Evolutionary conservation across 1,284 basidiomycete genomes (phyloP).

Genomic region (Rhodotorula sp.): DNA sequence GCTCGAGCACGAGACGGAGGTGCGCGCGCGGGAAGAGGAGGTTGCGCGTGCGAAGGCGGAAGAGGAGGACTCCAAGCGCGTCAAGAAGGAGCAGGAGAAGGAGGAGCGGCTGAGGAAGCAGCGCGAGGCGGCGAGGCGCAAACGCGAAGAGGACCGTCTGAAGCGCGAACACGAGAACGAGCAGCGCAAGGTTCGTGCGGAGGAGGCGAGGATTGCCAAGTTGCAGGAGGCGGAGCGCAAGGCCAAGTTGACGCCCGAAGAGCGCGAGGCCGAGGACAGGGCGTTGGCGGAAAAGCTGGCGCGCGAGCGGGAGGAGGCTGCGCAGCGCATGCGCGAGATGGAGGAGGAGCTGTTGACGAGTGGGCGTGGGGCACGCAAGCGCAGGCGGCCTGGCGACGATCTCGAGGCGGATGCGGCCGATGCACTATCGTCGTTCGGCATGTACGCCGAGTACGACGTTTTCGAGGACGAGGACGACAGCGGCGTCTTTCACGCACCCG

Average conservation of each 20-base stretch:
- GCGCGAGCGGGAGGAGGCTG: slow-evolving; percentile 20
- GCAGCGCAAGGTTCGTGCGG: slow-evolving; percentile 20
- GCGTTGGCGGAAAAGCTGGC: slow-evolving; percentile 14
- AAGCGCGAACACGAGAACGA: slow-evolving; percentile 39
- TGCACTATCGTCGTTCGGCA: slow-evolving; percentile 6
- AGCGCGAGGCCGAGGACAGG: slow-evolving; percentile 34
- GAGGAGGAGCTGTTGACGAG: slow-evolving; percentile 27
- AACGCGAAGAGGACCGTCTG: not conserved
- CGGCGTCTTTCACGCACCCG: slow-evolving; percentile 5
- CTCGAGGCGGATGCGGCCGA: slow-evolving; percentile 21
- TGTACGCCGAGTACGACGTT: slow-evolving; percentile 30
- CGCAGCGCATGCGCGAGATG: slow-evolving; percentile 5
- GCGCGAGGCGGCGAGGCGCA: slow-evolving; percentile 32
- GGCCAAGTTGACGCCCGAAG: slow-evolving; percentile 33
- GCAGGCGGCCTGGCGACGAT: slow-evolving; percentile 10
- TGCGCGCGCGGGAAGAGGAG: not conserved
- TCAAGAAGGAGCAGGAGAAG: slow-evolving; percentile 6
- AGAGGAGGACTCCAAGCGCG: not conserved
- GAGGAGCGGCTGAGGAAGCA: slow-evolving; percentile 38
- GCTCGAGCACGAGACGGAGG: slow-evolving; percentile 8
- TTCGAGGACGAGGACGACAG: slow-evolving; percentile 20
- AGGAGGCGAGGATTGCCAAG: slow-evolving; percentile 33
- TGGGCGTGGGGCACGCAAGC: slow-evolving; percentile 32
- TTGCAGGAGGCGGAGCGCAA: slow-evolving; percentile 33
- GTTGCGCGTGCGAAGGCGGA: not conserved